Evolutionary conservation across 352 stramenopile species (phyloP), one percentile per base, ranked within the genome.

Genomic region (Pythium dissotocum): DNA sequence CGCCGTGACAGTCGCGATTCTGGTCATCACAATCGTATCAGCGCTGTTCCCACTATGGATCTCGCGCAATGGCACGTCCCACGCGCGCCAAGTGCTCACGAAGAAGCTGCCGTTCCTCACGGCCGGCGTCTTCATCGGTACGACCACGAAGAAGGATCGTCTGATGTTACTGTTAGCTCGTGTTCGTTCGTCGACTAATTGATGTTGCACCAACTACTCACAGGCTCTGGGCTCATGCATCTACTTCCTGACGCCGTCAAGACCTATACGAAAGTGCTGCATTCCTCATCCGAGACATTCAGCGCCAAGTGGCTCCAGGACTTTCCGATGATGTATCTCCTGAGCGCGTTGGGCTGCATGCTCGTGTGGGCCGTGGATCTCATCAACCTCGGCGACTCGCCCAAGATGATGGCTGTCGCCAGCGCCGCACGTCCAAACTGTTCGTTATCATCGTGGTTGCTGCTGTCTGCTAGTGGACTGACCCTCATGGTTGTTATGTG

Each of bases 361-460:
- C 59, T 90, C 61, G 76, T 90, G 10, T 88, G 82, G 82, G 76
- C 66, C 33, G 77, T 90, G 24, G 82, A 88, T 56, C 67, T 87
- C 28, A 62, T 88, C 30, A 90, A 86, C 62, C 75, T 90, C 63
- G 82, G 80, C 64, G 81, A 86, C 68, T 88, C 79, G 26, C 78
- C 73, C 61, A 85, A 88, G 68, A 78, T 88, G 70, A 88, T 90
- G 77, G 80, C 82, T 1, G 82, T 88, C 55, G 78, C 79, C 5
- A 87, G 75, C 60, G 79, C 79, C 1, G 82, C 82, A 2, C 71
- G 78, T 3, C 79, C 82, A 4, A 78, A 88, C 54, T 77, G 81
- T 87, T 75, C 69, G 79, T 77, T 10, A 30, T 28, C 40, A 36
- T 26, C 16, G n/a, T 54, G 26, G 0, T 61, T 30, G 13, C 26